Evolutionary conservation across 176 grass and related monocot genomes (phyloP).

Genomic region (Cenchrus americanus): DNA sequence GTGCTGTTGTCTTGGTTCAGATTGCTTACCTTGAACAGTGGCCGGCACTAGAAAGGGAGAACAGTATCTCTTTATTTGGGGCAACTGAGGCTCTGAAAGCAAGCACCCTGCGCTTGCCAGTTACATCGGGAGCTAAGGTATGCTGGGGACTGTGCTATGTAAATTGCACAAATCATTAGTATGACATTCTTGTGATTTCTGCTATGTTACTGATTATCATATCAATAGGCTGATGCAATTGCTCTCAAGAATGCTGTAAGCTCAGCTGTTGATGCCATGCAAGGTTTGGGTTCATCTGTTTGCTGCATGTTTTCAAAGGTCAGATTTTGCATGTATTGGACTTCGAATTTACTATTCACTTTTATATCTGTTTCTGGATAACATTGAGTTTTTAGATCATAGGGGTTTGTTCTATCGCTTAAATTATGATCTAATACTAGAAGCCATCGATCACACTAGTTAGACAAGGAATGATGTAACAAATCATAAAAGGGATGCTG

Average conservation of each 20-base stretch:
- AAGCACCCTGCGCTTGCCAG: conserved; percentile 82
- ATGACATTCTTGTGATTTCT: conserved; percentile 33
- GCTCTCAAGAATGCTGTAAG: conserved; percentile 83
- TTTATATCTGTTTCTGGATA: conserved; percentile 8
- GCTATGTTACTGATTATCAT: conserved; percentile 20
- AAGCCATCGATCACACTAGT: neutral
- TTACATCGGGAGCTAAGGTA: conserved; percentile 79
- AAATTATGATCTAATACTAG: conserved; percentile 2
- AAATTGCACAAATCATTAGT: conserved; percentile 30
- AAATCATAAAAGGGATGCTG: neutral
- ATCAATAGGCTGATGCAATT: conserved; percentile 72
- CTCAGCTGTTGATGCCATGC: conserved; percentile 92
- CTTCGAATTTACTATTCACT: neutral
- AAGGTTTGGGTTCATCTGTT: conserved; percentile 82
- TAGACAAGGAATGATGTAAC: neutral
- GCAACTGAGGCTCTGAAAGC: conserved; percentile 86
- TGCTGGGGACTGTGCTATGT: conserved; percentile 31
- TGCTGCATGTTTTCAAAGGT: conserved; percentile 80
- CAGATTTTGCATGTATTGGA: conserved; percentile 1
- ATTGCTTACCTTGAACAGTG: conserved; percentile 76
- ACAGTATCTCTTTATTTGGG: conserved; percentile 62
- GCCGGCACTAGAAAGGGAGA: conserved; percentile 68
- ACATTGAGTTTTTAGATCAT: neutral
- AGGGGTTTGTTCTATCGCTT: neutral
- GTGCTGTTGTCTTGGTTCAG: conserved; percentile 55